These are phyloP conservation scores for Exophiala xenobiotica DNA, from an alignment of 2,329 filamentous ascomycete genomes.

Conservation along the genomic window DNA sequence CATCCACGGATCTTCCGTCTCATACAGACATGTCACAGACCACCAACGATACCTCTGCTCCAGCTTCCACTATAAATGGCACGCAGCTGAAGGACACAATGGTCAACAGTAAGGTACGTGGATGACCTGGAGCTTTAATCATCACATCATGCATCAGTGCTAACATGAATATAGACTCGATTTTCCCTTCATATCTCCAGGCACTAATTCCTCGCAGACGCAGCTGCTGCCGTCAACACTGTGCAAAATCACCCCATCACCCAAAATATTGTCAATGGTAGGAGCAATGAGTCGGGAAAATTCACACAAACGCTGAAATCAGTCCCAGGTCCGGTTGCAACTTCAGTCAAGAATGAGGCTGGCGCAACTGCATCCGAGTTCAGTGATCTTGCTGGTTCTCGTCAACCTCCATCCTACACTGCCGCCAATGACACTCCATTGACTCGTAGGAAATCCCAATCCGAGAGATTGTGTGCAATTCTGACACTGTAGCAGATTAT, in stretches of 20 bases:
- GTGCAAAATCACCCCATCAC: constrained; percentile 51
- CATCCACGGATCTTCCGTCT: neutral
- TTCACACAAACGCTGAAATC: constrained; percentile 4
- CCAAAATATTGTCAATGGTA: constrained; percentile 41
- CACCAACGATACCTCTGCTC: neutral
- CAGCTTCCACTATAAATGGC: constrained; percentile 19
- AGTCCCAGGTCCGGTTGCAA: constrained; percentile 54
- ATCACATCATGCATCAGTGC: neutral
- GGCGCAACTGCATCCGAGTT: constrained; percentile 59
- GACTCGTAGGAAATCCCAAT: constrained; percentile 50
- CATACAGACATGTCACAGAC: constrained; percentile 3
- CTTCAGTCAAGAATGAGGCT: constrained; percentile 57
- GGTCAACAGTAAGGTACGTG: constrained; percentile 28
- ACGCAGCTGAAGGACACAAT: constrained; percentile 19
- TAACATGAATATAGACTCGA: constrained; percentile 7
- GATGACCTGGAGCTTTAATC: neutral
- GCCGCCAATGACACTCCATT: constrained; percentile 62
- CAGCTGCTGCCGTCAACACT: constrained; percentile 48
- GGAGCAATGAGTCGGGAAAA: neutral
- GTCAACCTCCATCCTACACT: constrained; percentile 53
- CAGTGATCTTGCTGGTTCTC: constrained; percentile 56
- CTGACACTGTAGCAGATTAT: constrained; percentile 50
- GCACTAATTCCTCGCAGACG: constrained; percentile 39
- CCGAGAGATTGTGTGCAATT: neutral
- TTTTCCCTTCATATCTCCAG: neutral